Percentiles rank a stretch among this genome's conserved stretches.
Evolutionary conservation across 257 asterid species (phyloP).

Genomic region (Capsicum chinense): DNA sequence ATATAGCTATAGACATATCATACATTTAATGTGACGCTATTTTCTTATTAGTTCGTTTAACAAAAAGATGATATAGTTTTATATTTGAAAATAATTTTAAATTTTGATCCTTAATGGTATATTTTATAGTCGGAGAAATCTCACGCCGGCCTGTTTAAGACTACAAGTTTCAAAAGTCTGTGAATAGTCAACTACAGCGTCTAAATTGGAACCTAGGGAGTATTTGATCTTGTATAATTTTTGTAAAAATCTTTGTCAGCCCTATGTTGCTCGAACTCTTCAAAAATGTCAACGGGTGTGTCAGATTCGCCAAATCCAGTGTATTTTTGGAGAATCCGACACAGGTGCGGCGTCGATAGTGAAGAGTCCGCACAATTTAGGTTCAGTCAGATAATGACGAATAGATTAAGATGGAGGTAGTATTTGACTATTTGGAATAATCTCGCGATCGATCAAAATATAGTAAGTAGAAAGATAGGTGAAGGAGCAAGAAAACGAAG

Average conservation of each 20-base stretch:
- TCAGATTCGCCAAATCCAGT: too few relatives aligned
- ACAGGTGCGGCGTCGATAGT: too few relatives aligned
- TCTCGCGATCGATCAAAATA: not conserved
- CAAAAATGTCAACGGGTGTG: too few relatives aligned
- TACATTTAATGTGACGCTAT: not conserved
- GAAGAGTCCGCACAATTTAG: too few relatives aligned
- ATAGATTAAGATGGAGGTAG: not conserved
- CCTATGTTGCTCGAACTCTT: too few relatives aligned
- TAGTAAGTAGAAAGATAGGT: not conserved
- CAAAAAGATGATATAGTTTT: not conserved
- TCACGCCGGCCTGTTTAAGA: too few relatives aligned
- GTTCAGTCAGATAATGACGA: not conserved
- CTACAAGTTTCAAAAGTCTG: not conserved
- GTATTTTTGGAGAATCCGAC: too few relatives aligned
- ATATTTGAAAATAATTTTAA: not conserved
- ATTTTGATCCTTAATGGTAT: not conserved
- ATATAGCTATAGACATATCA: too few relatives aligned
- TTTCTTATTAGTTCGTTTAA: fast-evolving
- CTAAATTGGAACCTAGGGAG: not conserved
- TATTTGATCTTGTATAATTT: not conserved
- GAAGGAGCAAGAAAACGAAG: slow-evolving; percentile 1
- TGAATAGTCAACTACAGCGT: not conserved
- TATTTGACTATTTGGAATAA: not conserved
- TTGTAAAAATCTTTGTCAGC: too few relatives aligned
- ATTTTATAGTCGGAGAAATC: not conserved